A percentile compares a stretch with the other conserved stretches of the same genome.
These are phyloP conservation scores for Alnus rubra DNA, from an alignment of 306 rosid species.

Conservation along the genomic window DNA sequence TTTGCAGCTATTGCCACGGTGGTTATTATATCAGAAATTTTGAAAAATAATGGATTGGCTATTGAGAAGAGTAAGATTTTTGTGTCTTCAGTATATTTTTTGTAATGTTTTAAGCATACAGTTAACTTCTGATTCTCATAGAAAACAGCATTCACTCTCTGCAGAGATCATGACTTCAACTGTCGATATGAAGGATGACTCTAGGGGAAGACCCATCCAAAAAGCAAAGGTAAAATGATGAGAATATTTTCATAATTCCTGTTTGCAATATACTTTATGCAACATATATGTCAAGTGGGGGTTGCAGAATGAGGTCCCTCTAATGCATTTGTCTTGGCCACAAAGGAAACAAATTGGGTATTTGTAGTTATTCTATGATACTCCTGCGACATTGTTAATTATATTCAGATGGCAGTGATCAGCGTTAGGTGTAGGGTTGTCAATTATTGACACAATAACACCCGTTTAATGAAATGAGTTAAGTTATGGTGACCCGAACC, in stretches of 20 bases:
- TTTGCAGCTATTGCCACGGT: constrained; percentile 63
- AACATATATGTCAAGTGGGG: not conserved
- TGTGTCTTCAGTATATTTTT: no score
- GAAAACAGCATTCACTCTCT: constrained; percentile 10
- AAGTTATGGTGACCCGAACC: no score
- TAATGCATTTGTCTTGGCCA: not conserved
- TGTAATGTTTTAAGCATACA: not conserved
- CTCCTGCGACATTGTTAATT: not conserved
- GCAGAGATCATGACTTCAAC: constrained; percentile 61
- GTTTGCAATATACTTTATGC: not conserved
- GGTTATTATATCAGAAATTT: constrained; percentile 62
- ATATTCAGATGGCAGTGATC: constrained; percentile 38
- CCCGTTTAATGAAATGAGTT: no score
- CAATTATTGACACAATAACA: no score
- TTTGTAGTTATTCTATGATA: not conserved
- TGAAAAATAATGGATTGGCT: constrained; percentile 65
- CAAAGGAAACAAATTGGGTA: not conserved
- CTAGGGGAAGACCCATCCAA: constrained; percentile 60
- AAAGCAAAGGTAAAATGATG: constrained; percentile 42
- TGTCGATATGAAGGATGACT: constrained; percentile 64
- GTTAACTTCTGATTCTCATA: not conserved
- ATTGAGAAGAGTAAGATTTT: constrained; percentile 55
- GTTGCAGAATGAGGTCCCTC: not conserved
- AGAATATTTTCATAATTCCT: not conserved
- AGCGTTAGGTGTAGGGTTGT: no score